Base-by-base conservation (phyloP, 805 yeast species). In the Cyberlindnera euphorbiiphila region DNA sequence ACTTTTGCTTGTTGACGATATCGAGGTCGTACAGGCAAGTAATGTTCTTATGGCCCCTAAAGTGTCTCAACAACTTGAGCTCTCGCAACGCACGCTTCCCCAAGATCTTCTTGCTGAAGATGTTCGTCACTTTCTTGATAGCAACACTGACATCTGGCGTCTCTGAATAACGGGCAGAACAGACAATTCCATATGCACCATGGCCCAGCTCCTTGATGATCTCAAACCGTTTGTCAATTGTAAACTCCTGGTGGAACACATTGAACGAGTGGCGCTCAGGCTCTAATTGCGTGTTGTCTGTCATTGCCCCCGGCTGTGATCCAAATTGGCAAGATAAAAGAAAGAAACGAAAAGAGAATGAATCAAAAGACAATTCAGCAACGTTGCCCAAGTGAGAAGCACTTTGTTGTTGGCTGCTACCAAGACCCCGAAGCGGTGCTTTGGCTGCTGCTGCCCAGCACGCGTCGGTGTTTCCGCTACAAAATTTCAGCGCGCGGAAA, bases 111-210 rank as follows among this genome's bases (percentile, higher is more conserved):
- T 89, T 89, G 44, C 85, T 76, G 65, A 93, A 93, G 37, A 93
- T 85, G 64, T 89, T 93, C 34, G 98, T 91, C 51, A 93, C 91
- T 59, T 93, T 93, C 63, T 93, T 93, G 55, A 93, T 88, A 17
- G 98, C 98, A 21, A 93, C 96, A 10, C 80, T 74, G 6, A 88
- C 89, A 31, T 83, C 91, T 5, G 74, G 74, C 1, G 76, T 68
- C 37, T 78, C 85, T 4, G 77, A 71, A 59, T 88, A 89, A 50
- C 80, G 76, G 13, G 98, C 98, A 1, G 95, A 84, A 56, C 97
- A 91, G 6, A 93, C 98, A 4, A 91, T 81, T 28, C 98, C 98
- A 56, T 93, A 93, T 1, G 98, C 98, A 10, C 98, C 98, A 53
- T 93, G 97, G 5, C 98, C 98, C 26, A 93, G 73, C 51, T 93